Conservation (phyloP, 805 yeast genomes). For the Yarrowia sp. region DNA sequence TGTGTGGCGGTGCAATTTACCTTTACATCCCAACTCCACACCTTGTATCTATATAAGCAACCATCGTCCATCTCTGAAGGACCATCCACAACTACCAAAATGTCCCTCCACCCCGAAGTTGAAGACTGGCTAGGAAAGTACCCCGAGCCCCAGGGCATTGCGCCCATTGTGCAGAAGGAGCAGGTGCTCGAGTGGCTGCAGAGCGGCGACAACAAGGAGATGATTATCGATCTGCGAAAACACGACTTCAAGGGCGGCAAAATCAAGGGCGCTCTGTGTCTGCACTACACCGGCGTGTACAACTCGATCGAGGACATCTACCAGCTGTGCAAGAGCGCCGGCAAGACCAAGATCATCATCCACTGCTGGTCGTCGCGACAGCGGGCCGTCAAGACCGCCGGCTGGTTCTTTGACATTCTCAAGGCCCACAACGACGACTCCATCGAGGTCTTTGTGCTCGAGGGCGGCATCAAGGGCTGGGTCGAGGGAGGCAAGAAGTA, state of each 20-base stretch:
- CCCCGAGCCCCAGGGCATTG: constrained; percentile 37
- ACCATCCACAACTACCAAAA: neutral
- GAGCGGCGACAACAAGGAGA: constrained; percentile 39
- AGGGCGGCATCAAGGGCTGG: constrained; percentile 45
- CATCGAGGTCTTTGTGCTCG: constrained; percentile 42
- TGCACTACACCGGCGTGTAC: constrained; percentile 38
- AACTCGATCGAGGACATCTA: constrained; percentile 43
- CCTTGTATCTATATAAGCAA: constrained; percentile 5
- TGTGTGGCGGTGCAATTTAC: neutral
- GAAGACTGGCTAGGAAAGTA: constrained; percentile 36
- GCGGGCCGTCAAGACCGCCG: constrained; percentile 44
- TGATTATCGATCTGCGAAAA: constrained; percentile 44
- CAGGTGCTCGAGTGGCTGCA: constrained; percentile 41
- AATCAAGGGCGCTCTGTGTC: constrained; percentile 43
- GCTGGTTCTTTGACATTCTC: constrained; percentile 44
- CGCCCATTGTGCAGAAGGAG: constrained; percentile 41
- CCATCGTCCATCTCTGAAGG: neutral
- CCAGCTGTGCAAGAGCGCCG: constrained; percentile 42
- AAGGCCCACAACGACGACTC: constrained; percentile 40
- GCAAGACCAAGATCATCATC: constrained; percentile 42
- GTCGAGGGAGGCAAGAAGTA: constrained; percentile 44
- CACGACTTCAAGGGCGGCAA: constrained; percentile 45
- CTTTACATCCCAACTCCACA: neutral
- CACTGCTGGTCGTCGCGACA: constrained; percentile 44
- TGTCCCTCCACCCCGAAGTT: constrained; percentile 39